Base-by-base conservation (phyloP, 768 basidiomycete genomes). In the Auriculariales sp. region DNA sequence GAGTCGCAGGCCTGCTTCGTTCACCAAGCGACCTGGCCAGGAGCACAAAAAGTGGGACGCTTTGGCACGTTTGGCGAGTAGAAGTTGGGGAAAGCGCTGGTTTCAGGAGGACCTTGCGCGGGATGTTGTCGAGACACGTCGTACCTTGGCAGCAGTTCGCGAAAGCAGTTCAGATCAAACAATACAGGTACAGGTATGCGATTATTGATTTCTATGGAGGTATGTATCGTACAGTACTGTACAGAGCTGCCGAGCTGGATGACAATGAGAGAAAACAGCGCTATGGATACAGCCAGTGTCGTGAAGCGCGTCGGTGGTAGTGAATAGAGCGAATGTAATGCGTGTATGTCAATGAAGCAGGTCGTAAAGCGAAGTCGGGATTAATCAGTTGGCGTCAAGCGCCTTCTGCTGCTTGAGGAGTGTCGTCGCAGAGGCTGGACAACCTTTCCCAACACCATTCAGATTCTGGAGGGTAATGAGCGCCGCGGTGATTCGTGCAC, bases 401-500 rank as follows among this genome's bases (percentile, higher is more conserved):
- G 52, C 53, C 15, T 25, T 24, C 14, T 27, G 25, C 32, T 57
- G 57, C 24, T 45, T 52, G 12, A 22, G 29, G 31, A 60, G 50
- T 10, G 59, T 60, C 4, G 59, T 61, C 12, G 54, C 50, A 7
- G 47, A 54, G 52, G 55, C 51, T 3, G 59, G 57, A 42, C 60
- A 60, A n/a, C 61, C 61, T 17, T 48, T 28, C n/a, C 62, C 62
- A 3, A 58, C 51, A 9, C 60, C 39, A 6, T 22, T 24, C 11
- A 86, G 60, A 61, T 86, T 87, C 65, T 87, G 84, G n/a, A 86
- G 65, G 4, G 83, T 80, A 31, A 82, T 71, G 10, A 77, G 58
- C 4, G 76, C 71, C 25, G 81, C 71, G 44, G 75, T 65, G 52
- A 86, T 66, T 28, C 83, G 77, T 0, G 77, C 67, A 39, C 73